A percentile compares a stretch with the other conserved stretches of the same genome.
These are phyloP conservation scores for Rhamnella rubrinervis DNA, from an alignment of 331 rosid genomes.

Conservation along the genomic window DNA sequence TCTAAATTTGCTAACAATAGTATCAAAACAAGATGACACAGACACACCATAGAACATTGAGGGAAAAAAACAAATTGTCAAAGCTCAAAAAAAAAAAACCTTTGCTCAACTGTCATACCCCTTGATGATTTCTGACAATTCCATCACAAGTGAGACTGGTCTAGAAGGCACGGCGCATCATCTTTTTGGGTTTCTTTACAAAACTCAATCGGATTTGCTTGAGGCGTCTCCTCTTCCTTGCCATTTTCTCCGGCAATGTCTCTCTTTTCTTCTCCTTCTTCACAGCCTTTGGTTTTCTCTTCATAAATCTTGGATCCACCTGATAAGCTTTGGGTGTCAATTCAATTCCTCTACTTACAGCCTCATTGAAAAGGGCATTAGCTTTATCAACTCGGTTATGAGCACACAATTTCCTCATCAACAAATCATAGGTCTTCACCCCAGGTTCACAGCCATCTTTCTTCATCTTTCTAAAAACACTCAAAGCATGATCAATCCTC, in stretches of 20 bases:
- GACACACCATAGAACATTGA: too few species aligned
- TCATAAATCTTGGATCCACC: conserved; percentile 54
- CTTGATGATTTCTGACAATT: too few species aligned
- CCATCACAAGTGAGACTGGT: too few species aligned
- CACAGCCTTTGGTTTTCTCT: conserved; percentile 48
- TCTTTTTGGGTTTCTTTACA: conserved; percentile 67
- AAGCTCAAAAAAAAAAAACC: too few species aligned
- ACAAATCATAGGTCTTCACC: conserved; percentile 58
- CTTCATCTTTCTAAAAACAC: conserved; percentile 75
- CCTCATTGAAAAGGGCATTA: conserved; percentile 67
- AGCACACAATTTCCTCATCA: conserved; percentile 68
- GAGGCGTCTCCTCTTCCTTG: conserved; percentile 81
- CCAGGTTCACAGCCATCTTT: conserved; percentile 72
- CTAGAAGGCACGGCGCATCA: conserved; percentile 27
- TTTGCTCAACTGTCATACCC: too few species aligned
- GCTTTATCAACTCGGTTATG: conserved; percentile 65
- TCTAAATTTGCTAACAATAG: too few species aligned
- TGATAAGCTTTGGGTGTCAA: conserved; percentile 53
- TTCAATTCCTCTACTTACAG: conserved; percentile 46
- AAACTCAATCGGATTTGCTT: conserved; percentile 82
- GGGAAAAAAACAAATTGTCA: too few species aligned
- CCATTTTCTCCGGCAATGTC: conserved; percentile 96
- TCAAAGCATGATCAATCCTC: conserved; percentile 81
- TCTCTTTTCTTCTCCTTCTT: conserved; percentile 71
- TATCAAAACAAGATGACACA: too few species aligned